Base-by-base conservation (phyloP, 176 grass and related monocot species). In the Ampelocalamus luodianensis region DNA sequence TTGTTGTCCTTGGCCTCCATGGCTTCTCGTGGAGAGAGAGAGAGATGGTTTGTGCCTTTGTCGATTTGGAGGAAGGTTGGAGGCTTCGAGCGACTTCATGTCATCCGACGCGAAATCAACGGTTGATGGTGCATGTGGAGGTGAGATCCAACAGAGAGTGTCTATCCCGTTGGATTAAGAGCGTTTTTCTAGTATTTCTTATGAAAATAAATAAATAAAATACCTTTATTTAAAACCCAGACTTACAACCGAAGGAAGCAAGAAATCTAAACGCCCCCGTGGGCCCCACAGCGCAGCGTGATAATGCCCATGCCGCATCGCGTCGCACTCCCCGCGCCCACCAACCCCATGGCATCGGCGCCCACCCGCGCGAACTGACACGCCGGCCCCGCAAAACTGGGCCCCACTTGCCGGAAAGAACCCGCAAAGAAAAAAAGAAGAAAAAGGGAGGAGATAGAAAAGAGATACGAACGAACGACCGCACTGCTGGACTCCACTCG, bases 401-500 rank as follows among this genome's bases (percentile, higher is more conserved):
- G n/a, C 15, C 78, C 85, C 78, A 71, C 85, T 18, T 15, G 55
- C 50, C 2, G 12, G 24, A 14, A 24, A 23, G 8, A 24, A 23
- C 1, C 0, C 32, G 32, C 32, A 3, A 81, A n/a, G 0, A 5
- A 2, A 24, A 5, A 17, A 72, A 2, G 1, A 23, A 6, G 1
- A 8, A 49, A 48, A 38, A 20, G 44, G 4, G 34, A 22, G 40
- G 65, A 2, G 22, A 50, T 1, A 12, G 29, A 15, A 17, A 82
- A 5, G 69, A 46, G 51, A 76, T 75, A 70, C 13, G 50, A 17
- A 9, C 70, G 70, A 79, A 62, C 77, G 77, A 10, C 53, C 65
- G 73, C 37, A 17, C 18, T 10, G 55, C 55, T 64, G 58, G 70
- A 70, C 71, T 65, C 20, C 34, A 38, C 42, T 34, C 26, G 32